phyloP scores from a whole-genome alignment of 1,139 yeast genomes.

The Debaryomycetaceae sp. region DNA sequence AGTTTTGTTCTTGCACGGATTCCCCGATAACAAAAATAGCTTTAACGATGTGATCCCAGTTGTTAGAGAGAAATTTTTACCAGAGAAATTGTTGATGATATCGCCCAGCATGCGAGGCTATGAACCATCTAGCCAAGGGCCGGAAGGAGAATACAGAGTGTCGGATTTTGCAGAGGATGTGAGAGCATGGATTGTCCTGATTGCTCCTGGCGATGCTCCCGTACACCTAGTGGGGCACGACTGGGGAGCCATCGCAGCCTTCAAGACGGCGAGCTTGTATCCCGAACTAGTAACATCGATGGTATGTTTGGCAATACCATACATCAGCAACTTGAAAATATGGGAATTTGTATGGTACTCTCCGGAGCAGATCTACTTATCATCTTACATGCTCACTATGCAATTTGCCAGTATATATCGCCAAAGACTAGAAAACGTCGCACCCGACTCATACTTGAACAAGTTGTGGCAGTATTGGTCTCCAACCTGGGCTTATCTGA shows the following conservation, averaged over 20 bases:
- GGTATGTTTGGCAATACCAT: conserved; percentile 42
- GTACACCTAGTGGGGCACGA: conserved; percentile 45
- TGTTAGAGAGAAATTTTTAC: conserved; percentile 16
- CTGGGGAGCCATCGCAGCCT: conserved; percentile 44
- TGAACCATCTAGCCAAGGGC: conserved; percentile 34
- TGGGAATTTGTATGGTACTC: conserved; percentile 28
- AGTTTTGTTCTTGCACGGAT: conserved; percentile 39
- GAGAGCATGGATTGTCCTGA: conserved; percentile 28
- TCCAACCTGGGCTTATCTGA: conserved; percentile 33
- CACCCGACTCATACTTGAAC: conserved; percentile 26
- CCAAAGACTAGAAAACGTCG: conserved; percentile 16
- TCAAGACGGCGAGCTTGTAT: conserved; percentile 32
- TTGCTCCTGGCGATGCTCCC: conserved; percentile 19
- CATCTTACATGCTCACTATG: conserved; percentile 43
- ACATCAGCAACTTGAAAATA: conserved; percentile 23
- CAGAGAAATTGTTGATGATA: conserved; percentile 22
- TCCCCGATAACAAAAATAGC: conserved; percentile 39
- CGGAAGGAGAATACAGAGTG: conserved; percentile 23
- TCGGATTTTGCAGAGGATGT: conserved; percentile 35
- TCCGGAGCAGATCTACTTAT: conserved; percentile 35
- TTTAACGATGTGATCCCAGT: conserved; percentile 25
- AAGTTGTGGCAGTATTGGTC: conserved; percentile 41
- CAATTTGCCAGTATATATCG: conserved; percentile 27
- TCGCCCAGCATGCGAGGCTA: conserved; percentile 45
- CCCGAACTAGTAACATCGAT: conserved; percentile 37